Evolutionary conservation across 805 yeast species (phyloP), one percentile per base, ranked within the genome.

Genomic region (Metschnikowia continentalis): DNA sequence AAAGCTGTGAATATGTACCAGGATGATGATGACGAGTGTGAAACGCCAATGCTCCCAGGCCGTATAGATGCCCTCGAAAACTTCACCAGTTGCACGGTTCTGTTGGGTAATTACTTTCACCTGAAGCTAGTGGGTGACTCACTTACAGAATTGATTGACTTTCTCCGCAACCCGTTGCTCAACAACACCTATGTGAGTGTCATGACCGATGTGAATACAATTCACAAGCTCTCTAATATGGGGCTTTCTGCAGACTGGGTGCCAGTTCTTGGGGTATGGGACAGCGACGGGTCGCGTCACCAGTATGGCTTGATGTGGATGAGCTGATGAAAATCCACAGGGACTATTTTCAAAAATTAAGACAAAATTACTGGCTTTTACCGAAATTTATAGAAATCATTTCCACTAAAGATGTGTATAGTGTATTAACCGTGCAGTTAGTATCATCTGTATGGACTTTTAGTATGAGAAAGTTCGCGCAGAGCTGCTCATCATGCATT

Each of bases 1-100:
- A 69, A 70, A 26, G 55, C 62, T 2, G 54, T 56, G 15, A 67
- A 60, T 2, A 58, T 72, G 58, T 71, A 74, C 47, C 78, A 71
- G 3, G 74, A 74, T 38, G 70, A 70, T n/a, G 75, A 73, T 17
- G 48, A 51, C 4, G 51, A 52, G 5, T 47, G 40, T 7, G 35
- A 14, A 10, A 14, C 38, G 2, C 33, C 48, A 3, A 22, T 15
- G 19, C 22, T 35, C 5, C 32, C 32, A 2, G 6, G 35, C 3
- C 33, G 30, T 7, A 26, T 23, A 5, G 48, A 42, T 11, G 35
- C 45, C 20, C 22, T 36, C n/a, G 8, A 42, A 11, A 35, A 35
- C 14, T 55, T 53, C 37, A 32, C 35, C 41, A 17, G 42, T 6
- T 33, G 33, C 23, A 20, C 33, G 17, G 51, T 51, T 2, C 8